These are phyloP conservation scores for Solanum bukasovii DNA, from an alignment of 257 asterid genomes.

Conservation along the genomic window DNA sequence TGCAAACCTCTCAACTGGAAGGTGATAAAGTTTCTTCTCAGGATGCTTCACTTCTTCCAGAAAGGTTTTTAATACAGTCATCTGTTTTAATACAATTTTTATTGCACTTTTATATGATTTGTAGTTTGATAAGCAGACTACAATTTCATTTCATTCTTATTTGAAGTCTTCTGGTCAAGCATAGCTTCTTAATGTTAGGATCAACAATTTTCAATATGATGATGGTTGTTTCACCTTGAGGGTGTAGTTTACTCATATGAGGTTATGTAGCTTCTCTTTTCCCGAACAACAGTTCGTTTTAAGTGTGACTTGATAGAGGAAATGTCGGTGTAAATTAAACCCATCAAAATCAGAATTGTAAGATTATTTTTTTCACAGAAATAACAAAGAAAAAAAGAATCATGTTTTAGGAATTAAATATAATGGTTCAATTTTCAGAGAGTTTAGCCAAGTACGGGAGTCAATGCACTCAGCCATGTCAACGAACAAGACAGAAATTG, in stretches of 20 bases:
- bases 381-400: neutral
- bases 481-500: constrained; percentile 63
- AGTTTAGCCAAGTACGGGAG: constrained; percentile 41
- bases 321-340: neutral
- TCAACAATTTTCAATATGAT: neutral
- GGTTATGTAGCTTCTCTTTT: neutral
- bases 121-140: neutral
- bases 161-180: neutral
- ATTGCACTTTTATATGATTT: neutral
- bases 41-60: neutral
- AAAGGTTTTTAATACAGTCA: neutral
- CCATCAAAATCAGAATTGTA: neutral
- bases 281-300: neutral
- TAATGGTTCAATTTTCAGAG: constrained; percentile 30
- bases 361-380: neutral
- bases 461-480: constrained; percentile 72
- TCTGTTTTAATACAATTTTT: neutral
- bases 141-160: neutral
- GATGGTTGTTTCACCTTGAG: neutral
- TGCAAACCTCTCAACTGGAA: neutral
- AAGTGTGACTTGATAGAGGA: neutral
- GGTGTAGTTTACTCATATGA: neutral
- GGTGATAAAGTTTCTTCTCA: neutral
- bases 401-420: neutral
- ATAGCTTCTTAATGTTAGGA: neutral